Base-by-base conservation (phyloP, 2,329 filamentous ascomycete genomes). In the Dactylellina haptotyla region DNA sequence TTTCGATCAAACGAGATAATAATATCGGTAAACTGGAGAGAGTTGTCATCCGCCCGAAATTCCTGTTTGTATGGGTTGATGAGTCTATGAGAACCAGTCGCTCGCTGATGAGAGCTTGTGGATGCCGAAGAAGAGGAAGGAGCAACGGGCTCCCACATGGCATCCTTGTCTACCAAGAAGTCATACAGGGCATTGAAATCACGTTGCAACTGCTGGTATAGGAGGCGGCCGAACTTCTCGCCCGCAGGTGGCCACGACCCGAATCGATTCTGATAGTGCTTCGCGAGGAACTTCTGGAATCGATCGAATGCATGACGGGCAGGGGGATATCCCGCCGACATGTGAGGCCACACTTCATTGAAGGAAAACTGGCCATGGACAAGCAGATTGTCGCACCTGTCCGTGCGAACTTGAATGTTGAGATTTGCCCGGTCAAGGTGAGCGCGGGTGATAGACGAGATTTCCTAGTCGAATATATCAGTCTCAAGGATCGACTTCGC, bases 111-210 rank as follows among this genome's bases (percentile, higher is more conserved):
- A 14, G 65, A 71, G 54, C 67, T 58, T 77, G 75, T 51, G 51
- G 76, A 72, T n/a, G 67, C 67, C 45, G 70, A 78, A 71, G 28
- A 80, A 77, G 1, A 77, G 72, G 50, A 75, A 78, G 43, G 77
- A 73, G 53, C 28, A 34, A 28, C 23, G 25, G 63, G 79, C 78
- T 14, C 87, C 87, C 89, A 91, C 0, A 85, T 79, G 3, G 90
- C 84, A 50, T 90, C 86, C 3, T 87, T 84, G 79, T 91, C 86
- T 14, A 91, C 88, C 0, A 91, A 81, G 75, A 89, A 90, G 77
- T 91, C 88, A 77, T 91, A 91, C 1, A 91, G 81, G 0, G 87
- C 86, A 1, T 87, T 87, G 76, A 91, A 90, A 75, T 91, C 89
- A 30, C 82, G 83, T 75, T 89, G 87, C n/a, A 91, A 79, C 1